A percentile compares a stretch with the other conserved stretches of the same genome.
phyloP scores from a whole-genome alignment of 768 basidiomycete genomes.

The Imleria badia region DNA sequence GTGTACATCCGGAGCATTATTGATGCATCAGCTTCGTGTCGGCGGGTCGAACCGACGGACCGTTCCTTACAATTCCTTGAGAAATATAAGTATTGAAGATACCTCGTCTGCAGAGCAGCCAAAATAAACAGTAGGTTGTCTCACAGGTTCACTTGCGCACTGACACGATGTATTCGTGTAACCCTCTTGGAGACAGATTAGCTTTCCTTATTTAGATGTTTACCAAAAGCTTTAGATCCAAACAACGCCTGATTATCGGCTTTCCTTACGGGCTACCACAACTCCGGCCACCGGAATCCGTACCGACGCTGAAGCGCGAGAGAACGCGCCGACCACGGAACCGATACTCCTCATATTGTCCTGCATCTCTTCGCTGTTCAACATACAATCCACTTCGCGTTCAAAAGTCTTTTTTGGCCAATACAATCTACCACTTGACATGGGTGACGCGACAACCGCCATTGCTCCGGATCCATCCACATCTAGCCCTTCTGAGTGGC shows the following conservation, averaged over 20 bases:
- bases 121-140: too few relatives aligned
- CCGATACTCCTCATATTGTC: not conserved
- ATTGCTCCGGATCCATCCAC: slow-evolving; percentile 13
- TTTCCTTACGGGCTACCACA: slow-evolving; percentile 1
- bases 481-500: slow-evolving; percentile 48
- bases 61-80: too few relatives aligned
- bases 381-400: not conserved
- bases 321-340: not conserved
- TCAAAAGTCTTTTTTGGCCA: not conserved
- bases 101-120: too few relatives aligned
- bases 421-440: slow-evolving; percentile 3
- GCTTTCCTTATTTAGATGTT: slow-evolving; percentile 17
- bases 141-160: too few relatives aligned
- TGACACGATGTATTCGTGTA: too few relatives aligned
- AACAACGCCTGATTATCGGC: slow-evolving; percentile 15
- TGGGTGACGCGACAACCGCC: slow-evolving; percentile 16
- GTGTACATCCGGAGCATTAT: too few relatives aligned
- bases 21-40: too few relatives aligned
- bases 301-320: not conserved
- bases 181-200: too few relatives aligned
- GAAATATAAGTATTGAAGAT: too few relatives aligned
- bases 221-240: slow-evolving; percentile 30
- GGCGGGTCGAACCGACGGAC: too few relatives aligned
- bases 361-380: not conserved
- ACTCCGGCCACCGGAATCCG: not conserved